These are phyloP conservation scores for Thinopyrum obtusiflorum DNA, from an alignment of 202 grass and related monocot species.

Conservation along the genomic window DNA sequence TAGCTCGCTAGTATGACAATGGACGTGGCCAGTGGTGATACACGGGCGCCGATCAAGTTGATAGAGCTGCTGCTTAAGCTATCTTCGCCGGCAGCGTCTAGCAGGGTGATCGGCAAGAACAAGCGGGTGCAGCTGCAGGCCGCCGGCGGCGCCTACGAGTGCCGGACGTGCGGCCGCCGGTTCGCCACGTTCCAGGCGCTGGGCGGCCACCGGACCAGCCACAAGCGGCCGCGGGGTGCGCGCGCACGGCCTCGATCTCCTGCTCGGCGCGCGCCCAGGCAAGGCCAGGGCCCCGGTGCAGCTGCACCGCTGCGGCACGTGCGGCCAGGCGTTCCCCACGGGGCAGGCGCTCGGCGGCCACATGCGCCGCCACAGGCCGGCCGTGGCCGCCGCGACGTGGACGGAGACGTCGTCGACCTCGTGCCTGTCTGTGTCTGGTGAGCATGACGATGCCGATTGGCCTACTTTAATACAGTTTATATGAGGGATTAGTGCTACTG, in stretches of 20 bases:
- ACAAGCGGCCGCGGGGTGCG: constrained; percentile 44
- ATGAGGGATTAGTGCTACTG: background rate
- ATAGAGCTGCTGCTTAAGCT: constrained; percentile 13
- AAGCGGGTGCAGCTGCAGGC: background rate
- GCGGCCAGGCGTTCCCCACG: constrained; percentile 31
- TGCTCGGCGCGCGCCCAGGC: constrained; percentile 32
- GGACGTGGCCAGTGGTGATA: background rate
- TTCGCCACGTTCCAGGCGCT: constrained; percentile 54
- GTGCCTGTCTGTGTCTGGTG: background rate
- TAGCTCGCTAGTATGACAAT: background rate
- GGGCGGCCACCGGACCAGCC: constrained; percentile 51
- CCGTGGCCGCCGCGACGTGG: background rate
- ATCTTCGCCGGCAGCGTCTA: constrained; percentile 20
- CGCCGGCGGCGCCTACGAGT: constrained; percentile 28
- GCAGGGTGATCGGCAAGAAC: constrained; percentile 31
- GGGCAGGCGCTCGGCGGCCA: constrained; percentile 62
- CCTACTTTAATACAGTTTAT: constrained; percentile 27
- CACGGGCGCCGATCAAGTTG: background rate
- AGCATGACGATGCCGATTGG: background rate
- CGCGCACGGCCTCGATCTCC: constrained; percentile 46
- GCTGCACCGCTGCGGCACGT: constrained; percentile 31
- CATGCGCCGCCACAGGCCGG: constrained; percentile 40
- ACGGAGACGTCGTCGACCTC: background rate
- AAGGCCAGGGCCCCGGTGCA: background rate
- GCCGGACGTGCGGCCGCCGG: constrained; percentile 36